Conservation (phyloP, 2,329 filamentous ascomycete species). For the Xylaria sp. region DNA sequence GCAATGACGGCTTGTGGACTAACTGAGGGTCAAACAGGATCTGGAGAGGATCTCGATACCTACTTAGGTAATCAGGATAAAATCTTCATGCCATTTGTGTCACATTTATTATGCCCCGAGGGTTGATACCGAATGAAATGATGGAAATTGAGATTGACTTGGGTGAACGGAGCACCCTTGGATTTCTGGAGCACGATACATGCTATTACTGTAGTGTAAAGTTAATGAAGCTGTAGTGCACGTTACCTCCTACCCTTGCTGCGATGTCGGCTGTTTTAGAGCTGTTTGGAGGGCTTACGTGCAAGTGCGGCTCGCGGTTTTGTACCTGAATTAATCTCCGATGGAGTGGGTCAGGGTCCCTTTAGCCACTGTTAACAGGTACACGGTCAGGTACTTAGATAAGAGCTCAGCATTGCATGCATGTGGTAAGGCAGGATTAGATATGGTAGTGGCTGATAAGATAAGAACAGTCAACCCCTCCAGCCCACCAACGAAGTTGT, state of each 20-base stretch:
- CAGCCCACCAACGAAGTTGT: conserved; percentile 1
- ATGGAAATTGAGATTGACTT: no score
- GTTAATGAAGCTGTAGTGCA: not conserved
- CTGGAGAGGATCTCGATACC: conserved; percentile 16
- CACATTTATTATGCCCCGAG: conserved; percentile 6
- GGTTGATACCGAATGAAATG: no score
- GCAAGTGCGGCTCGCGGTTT: not conserved
- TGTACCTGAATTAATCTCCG: conserved; percentile 2
- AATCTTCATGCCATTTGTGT: conserved; percentile 7
- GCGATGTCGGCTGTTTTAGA: not conserved
- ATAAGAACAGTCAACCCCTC: conserved; percentile 24
- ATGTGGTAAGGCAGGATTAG: not conserved
- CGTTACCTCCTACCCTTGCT: no score
- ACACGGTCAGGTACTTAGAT: not conserved
- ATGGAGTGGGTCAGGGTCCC: not conserved
- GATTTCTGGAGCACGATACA: no score
- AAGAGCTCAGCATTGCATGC: not conserved
- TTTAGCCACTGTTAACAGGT: not conserved
- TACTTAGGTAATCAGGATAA: conserved; percentile 1
- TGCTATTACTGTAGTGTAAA: no score
- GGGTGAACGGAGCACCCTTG: no score
- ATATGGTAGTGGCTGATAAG: conserved; percentile 1
- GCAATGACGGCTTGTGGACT: no score
- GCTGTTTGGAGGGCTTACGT: not conserved
- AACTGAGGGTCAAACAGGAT: not conserved